Conservation (phyloP, 164 flowering plant species). For the Vitis cinerea region DNA sequence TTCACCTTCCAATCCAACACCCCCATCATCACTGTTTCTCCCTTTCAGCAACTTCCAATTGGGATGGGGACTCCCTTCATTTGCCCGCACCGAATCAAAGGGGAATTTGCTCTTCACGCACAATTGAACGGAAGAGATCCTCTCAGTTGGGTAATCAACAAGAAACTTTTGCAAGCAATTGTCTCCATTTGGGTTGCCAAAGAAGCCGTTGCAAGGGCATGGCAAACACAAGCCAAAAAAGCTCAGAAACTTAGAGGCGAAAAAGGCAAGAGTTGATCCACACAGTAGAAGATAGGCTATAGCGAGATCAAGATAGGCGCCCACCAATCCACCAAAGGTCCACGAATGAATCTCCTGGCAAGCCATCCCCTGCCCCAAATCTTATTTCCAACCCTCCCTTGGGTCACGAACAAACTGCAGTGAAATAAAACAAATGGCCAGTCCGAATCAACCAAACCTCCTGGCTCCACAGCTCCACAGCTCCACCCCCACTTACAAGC, state of each 20-base stretch:
- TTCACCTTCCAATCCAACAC: constrained; percentile 42
- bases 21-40: constrained; percentile 14
- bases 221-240: constrained; percentile 69
- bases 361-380: constrained; percentile 22
- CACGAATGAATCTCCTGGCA: constrained; percentile 53
- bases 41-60: constrained; percentile 14
- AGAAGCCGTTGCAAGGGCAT: constrained; percentile 73
- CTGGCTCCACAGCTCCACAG: too few relatives aligned
- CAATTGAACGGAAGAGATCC: constrained; percentile 48
- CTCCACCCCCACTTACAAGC: too few relatives aligned
- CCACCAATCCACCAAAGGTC: constrained; percentile 65
- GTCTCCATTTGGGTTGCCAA: constrained; percentile 32
- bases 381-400: background rate
- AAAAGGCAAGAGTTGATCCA: constrained; percentile 56
- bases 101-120: constrained; percentile 57
- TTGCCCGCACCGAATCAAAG: constrained; percentile 41
- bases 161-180: constrained; percentile 51
- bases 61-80: constrained; percentile 11
- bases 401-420: background rate
- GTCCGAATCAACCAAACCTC: too few relatives aligned
- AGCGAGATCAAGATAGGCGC: constrained; percentile 79
- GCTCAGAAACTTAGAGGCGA: constrained; percentile 54
- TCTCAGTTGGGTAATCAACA: constrained; percentile 45
- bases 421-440: background rate
- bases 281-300: constrained; percentile 66